Conservation (phyloP, 2,329 filamentous ascomycete species). For the Escovopsis weberi region DNA sequence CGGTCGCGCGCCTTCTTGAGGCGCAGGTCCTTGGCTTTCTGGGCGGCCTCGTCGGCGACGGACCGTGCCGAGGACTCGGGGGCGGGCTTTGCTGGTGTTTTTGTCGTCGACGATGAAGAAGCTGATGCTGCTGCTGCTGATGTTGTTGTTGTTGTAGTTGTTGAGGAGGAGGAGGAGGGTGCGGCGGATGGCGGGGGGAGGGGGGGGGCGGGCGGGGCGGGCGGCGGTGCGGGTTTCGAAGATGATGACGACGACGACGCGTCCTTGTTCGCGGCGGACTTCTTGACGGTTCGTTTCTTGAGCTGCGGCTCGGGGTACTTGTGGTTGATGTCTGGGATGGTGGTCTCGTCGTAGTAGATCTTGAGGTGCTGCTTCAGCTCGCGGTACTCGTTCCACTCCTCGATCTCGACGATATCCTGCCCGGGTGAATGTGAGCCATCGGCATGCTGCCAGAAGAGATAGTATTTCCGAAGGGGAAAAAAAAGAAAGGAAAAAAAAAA, state of each 20-base stretch:
- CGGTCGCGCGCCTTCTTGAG: conserved; percentile 40
- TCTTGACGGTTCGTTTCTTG: conserved; percentile 12
- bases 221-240: conserved; percentile 11
- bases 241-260: conserved; percentile 11
- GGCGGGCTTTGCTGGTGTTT: conserved; percentile 15
- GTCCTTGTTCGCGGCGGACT: conserved; percentile 10
- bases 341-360: conserved; percentile 49
- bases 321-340: conserved; percentile 40
- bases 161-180: conserved; percentile 10
- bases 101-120: conserved; percentile 1
- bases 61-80: conserved; percentile 32
- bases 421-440: neutral
- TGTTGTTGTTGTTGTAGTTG: conserved; percentile 1
- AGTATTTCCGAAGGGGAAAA: no score
- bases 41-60: conserved; percentile 50
- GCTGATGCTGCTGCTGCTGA: conserved; percentile 1
- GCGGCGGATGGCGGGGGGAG: no score
- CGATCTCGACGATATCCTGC: conserved; percentile 82
- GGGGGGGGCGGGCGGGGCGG: conserved; percentile 9
- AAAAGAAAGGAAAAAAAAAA: no score
- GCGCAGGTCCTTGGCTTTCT: conserved; percentile 46
- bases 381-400: conserved; percentile 99
- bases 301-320: conserved; percentile 30
- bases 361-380: conserved; percentile 79
- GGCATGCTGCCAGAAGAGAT: no score